Base-by-base conservation (phyloP, 495 filamentous ascomycete species). In the Podospora didyma region DNA sequence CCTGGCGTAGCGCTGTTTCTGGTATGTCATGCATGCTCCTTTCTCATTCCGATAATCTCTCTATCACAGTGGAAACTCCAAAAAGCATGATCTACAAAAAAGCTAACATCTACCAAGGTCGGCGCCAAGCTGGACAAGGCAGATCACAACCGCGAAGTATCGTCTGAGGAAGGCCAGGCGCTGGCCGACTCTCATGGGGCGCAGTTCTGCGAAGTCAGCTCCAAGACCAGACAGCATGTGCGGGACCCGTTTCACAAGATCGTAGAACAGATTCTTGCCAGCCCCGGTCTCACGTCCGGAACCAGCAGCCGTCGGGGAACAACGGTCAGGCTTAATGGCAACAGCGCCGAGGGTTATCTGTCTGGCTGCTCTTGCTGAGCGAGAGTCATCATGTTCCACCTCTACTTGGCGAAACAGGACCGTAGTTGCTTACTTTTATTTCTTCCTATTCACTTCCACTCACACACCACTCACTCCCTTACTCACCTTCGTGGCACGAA, bases 101-200 rank as follows among this genome's bases (percentile, higher is more conserved):
- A 4, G n/a, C 39, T 16, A 42, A 14, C n/a, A 17, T 1, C 14
- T 42, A 5, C 39, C 39, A n/a, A 77, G 68, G 79, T 83, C 24
- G 82, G 80, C 3, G 72, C 72, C 46, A 85, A 85, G 64, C 65
- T 80, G 22, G 82, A 85, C 64, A 81, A 78, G 56, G 64, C 75
- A 17, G 47, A 63, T 5, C 49, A 61, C 39, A 68, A 68, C 26
- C 70, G 80, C 23, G 75, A 74, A n/a, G 80, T 83, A 0, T 73
- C 73, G 21, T 54, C 58, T 22, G 80, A 79, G 20, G 78, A 85
- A 57, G 82, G 81, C 41, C 67, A 69, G 42, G 72, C 73, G 5
- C 66, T 82, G 49, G 81, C 81, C 19, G 70, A 76, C 49, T 65
- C 69, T 2, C 76, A 78, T 56, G 77, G 75, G 3, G 70, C 68